A percentile compares a stretch with the other conserved stretches of the same genome.
These are phyloP conservation scores for Tuber borchii DNA, from an alignment of 495 filamentous ascomycete genomes.

Conservation along the genomic window DNA sequence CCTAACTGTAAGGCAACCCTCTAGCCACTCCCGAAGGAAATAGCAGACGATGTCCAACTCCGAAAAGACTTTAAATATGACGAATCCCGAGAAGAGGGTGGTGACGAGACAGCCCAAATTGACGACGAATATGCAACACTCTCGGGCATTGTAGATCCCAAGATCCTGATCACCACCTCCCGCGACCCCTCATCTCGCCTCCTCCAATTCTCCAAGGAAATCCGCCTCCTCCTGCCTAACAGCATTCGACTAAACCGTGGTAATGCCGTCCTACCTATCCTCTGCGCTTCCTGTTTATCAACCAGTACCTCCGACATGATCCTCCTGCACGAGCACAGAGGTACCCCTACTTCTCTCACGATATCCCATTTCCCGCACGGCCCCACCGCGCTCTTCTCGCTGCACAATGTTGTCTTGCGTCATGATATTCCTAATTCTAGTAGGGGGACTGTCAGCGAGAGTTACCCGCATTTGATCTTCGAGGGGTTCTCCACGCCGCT, in stretches of 20 bases:
- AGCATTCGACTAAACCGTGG: slow-evolving; percentile 86
- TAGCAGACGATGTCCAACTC: slow-evolving; percentile 80
- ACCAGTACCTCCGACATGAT: slow-evolving; percentile 77
- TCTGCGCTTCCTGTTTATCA: slow-evolving; percentile 71
- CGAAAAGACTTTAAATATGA: slow-evolving; percentile 92
- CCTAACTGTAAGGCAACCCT: slow-evolving; percentile 35
- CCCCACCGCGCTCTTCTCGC: slow-evolving; percentile 79
- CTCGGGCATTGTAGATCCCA: slow-evolving; percentile 75
- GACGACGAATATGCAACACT: slow-evolving; percentile 92
- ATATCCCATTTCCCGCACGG: slow-evolving; percentile 89
- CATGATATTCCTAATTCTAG: slow-evolving; percentile 85
- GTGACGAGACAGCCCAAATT: slow-evolving; percentile 65
- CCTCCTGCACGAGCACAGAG: slow-evolving; percentile 87
- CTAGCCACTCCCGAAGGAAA: slow-evolving; percentile 76
- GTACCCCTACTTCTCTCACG: slow-evolving; percentile 84
- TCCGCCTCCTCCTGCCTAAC: slow-evolving; percentile 83
- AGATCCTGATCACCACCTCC: slow-evolving; percentile 86
- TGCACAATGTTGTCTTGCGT: slow-evolving; percentile 91
- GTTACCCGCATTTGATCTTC: slow-evolving; percentile 91
- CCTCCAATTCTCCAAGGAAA: slow-evolving; percentile 88
- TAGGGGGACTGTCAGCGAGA: slow-evolving; percentile 85
- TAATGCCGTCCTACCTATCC: slow-evolving; percentile 75
- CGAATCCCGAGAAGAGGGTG: slow-evolving; percentile 60
- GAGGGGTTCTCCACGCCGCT: slow-evolving; percentile 82
- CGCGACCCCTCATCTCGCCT: slow-evolving; percentile 79